These are phyloP conservation scores for Myxozyma melibiosi DNA, from an alignment of 805 yeast species.

Conservation along the genomic window DNA sequence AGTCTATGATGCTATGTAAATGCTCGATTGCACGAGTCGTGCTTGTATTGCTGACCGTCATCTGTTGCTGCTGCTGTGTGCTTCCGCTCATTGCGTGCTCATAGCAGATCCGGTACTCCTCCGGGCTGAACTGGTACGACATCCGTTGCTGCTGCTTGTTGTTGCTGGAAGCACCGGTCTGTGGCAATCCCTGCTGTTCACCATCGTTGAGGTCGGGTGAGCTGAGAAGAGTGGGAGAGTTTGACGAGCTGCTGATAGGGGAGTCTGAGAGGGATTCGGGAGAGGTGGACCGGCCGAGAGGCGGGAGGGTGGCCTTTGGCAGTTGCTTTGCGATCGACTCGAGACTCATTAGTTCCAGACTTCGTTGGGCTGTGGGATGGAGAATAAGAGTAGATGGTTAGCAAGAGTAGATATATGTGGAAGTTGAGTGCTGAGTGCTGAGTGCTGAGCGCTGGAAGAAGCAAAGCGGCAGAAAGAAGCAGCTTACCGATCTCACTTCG, in stretches of 20 bases:
- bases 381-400: not conserved
- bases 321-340: slow-evolving; percentile 27
- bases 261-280: slow-evolving; percentile 10
- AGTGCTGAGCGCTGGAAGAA: too few species aligned
- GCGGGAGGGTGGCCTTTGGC: slow-evolving; percentile 10
- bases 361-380: slow-evolving; percentile 22
- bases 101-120: slow-evolving; percentile 6
- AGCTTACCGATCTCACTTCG: slow-evolving; percentile 25
- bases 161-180: not conserved
- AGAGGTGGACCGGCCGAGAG: not conserved
- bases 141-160: not conserved
- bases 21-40: slow-evolving; percentile 43
- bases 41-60: not conserved
- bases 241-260: slow-evolving; percentile 6
- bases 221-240: not conserved
- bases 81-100: slow-evolving; percentile 7
- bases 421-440: too few species aligned
- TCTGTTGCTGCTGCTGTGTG: not conserved
- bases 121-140: slow-evolving; percentile 11
- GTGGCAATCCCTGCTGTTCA: not conserved
- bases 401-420: too few species aligned
- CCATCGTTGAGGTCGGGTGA: not conserved
- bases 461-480: not conserved
- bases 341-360: slow-evolving; percentile 22
- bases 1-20: slow-evolving; percentile 54